Percentiles rank a stretch among this genome's conserved stretches.
Evolutionary conservation across 805 yeast species (phyloP).

Genomic region (Tetrapisispora pingtungensis): DNA sequence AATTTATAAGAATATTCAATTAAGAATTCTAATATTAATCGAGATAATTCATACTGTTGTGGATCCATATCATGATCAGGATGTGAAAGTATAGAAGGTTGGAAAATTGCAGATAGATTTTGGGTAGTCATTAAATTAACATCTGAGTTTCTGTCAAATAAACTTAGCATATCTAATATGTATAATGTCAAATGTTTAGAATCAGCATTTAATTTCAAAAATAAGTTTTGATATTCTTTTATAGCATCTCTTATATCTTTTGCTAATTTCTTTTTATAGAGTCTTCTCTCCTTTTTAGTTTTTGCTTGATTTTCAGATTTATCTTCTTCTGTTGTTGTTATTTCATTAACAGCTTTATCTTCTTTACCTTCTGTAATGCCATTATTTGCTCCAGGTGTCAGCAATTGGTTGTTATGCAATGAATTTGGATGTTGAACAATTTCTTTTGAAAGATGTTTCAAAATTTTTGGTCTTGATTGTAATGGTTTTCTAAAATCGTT

Average conservation of each 20-base stretch:
- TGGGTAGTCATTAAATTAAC: constrained; percentile 82
- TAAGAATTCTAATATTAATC: constrained; percentile 74
- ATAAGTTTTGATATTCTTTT: constrained; percentile 55
- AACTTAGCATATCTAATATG: constrained; percentile 71
- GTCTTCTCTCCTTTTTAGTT: constrained; percentile 31
- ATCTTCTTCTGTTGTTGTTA: neutral
- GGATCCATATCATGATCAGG: constrained; percentile 85
- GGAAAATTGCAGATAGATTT: constrained; percentile 89
- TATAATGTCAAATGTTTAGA: constrained; percentile 75
- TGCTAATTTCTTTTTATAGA: constrained; percentile 45
- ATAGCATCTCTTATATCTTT: constrained; percentile 58
- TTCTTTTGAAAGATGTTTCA: constrained; percentile 48
- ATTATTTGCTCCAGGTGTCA: neutral
- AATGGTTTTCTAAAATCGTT: constrained; percentile 70
- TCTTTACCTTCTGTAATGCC: constrained; percentile 7
- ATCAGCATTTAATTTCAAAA: constrained; percentile 57
- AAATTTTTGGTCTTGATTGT: constrained; percentile 46
- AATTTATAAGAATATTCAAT: constrained; percentile 74
- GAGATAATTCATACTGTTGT: constrained; percentile 75
- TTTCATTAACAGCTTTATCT: constrained; percentile 7
- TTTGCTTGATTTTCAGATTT: constrained; percentile 10
- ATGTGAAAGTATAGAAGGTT: constrained; percentile 85
- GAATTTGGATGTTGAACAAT: constrained; percentile 17
- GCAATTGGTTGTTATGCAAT: constrained; percentile 17
- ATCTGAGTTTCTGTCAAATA: constrained; percentile 64